Percentiles rank a stretch among this genome's conserved stretches.
Conservation (phyloP, 2,329 filamentous ascomycete species). For the Ophiostoma quercus region DNA sequence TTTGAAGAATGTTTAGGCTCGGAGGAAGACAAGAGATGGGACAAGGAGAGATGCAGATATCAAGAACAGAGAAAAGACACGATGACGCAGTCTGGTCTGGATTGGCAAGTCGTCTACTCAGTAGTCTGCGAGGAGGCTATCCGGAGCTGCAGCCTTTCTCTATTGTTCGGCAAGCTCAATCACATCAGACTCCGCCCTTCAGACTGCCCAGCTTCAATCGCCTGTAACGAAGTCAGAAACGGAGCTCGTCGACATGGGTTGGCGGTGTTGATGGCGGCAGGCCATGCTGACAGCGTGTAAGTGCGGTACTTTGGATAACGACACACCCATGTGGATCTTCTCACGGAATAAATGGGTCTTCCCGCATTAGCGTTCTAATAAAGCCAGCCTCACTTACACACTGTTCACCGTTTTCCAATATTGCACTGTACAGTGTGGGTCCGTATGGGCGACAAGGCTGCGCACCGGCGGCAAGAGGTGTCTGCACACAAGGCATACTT, state of each 20-base stretch:
- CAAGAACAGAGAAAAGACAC: background rate
- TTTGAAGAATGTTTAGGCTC: too few species aligned
- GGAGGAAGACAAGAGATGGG: background rate
- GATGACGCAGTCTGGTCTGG: background rate
- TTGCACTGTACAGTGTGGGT: background rate
- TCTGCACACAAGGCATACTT: background rate
- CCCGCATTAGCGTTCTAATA: background rate
- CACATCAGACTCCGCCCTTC: background rate
- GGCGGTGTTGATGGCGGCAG: background rate
- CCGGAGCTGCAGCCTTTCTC: background rate
- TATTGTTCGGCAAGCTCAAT: background rate
- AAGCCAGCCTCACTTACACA: constrained; percentile 15
- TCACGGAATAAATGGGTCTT: background rate
- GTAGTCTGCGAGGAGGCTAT: background rate
- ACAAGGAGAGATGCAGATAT: background rate
- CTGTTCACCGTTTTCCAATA: constrained; percentile 1
- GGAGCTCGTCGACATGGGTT: background rate
- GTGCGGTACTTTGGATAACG: constrained; percentile 10
- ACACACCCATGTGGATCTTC: background rate
- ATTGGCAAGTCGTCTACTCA: background rate
- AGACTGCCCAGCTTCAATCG: background rate
- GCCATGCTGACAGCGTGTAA: background rate
- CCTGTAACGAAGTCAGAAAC: background rate
- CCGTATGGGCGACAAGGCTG: constrained; percentile 13
- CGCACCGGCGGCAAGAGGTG: background rate